Evolutionary conservation across 257 asterid genomes (phyloP).

Genomic region (Lycium barbarum): DNA sequence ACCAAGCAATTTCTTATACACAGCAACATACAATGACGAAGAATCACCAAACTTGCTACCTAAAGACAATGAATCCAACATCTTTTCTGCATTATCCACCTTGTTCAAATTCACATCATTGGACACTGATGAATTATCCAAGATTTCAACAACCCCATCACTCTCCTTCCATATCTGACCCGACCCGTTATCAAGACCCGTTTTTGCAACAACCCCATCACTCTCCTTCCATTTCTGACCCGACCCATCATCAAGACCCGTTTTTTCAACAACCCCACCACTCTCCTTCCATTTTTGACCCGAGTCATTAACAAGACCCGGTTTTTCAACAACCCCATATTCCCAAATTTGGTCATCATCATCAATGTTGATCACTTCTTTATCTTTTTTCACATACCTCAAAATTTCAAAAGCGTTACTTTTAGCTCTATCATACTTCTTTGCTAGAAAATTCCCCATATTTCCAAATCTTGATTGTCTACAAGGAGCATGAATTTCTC

Average conservation of each 20-base stretch:
- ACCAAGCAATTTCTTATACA: slow-evolving; percentile 41
- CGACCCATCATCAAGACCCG: not conserved
- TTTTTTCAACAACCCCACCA: slow-evolving; percentile 33
- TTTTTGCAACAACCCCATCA: slow-evolving; percentile 31
- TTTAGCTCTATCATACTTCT: slow-evolving; percentile 19
- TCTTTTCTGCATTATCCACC: slow-evolving; percentile 43
- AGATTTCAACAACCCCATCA: slow-evolving; percentile 37
- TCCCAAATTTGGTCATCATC: slow-evolving; percentile 31
- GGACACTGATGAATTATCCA: slow-evolving; percentile 44
- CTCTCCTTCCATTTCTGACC: slow-evolving; percentile 37
- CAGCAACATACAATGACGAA: slow-evolving; percentile 25
- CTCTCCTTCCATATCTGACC: slow-evolving; percentile 38
- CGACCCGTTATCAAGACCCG: not conserved
- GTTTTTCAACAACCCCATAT: slow-evolving; percentile 23
- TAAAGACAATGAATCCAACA: slow-evolving; percentile 39
- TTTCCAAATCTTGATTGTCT: slow-evolving; percentile 41
- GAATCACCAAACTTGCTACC: slow-evolving; percentile 32
- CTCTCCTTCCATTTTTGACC: slow-evolving; percentile 37
- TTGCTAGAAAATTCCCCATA: slow-evolving; percentile 45
- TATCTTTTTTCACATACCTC: slow-evolving; percentile 42
- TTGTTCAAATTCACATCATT: slow-evolving; percentile 37
- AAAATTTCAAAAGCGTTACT: slow-evolving; percentile 35
- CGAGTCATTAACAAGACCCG: not conserved
- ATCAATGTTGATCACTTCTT: slow-evolving; percentile 52
- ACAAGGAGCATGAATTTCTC: slow-evolving; percentile 74